Evolutionary conservation across 345 rosid species (phyloP), one percentile per base, ranked within the genome.

Genomic region (Eutrema heterophyllum): DNA sequence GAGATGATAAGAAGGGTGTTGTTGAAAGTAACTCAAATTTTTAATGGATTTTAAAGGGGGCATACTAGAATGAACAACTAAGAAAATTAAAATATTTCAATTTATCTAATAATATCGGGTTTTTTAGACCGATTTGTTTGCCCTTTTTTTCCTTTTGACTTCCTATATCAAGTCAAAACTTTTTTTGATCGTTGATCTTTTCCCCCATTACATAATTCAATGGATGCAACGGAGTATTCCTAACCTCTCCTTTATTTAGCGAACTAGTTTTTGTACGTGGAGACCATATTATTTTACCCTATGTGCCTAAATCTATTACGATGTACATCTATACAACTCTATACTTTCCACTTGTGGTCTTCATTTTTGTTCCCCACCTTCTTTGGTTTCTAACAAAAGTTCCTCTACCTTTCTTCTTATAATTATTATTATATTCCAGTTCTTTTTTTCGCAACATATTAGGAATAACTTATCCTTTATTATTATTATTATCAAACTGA

Each of bases 331-430:
- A 13, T 26, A 61, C 49, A 40, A 24, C 50, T 57, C 43, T 9
- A 29, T 30, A 9, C 11, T 30, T 41, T 68, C 39, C 53, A 68
- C 72, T 55, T 15, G 30, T 30, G 54, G 39, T 26, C 53, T 56
- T 54, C 18, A 16, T 56, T 30, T 29, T 68, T 68, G 73, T 30
- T 55, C 64, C 64, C 73, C 73, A 68, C 73, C 43, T 68, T 68
- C 73, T 68, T 43, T 56, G 73, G 73, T 68, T 43, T 68, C 53
- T 9, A 68, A 41, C 39, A 38, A 52, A 52, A 52, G 60, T 49
- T 39, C 10, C 8, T 52, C 60, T 51, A 38, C 59, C 48, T 48
- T 64, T 33, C 44, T 18, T 46, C 43, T 65, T 49, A 16, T 24
- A 36, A 16, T 21, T 9, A 21, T 24, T 33, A 64, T 33, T 16